Percentiles rank a stretch among this genome's conserved stretches.
Conservation (phyloP, 257 asterid species). For the Euphrasia confusa region DNA sequence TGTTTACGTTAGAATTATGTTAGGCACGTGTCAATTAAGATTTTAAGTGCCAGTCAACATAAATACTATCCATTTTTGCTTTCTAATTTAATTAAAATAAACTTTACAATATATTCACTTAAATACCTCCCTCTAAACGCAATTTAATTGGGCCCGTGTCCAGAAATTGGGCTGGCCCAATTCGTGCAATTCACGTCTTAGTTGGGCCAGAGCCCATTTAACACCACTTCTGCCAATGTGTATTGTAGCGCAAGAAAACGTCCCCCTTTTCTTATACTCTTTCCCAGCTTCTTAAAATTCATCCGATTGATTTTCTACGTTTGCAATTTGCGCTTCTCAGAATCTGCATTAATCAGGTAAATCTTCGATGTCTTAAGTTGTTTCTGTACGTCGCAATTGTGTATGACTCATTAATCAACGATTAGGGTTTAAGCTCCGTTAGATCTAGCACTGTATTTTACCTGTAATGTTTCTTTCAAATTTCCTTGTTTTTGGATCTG, state of each 20-base stretch:
- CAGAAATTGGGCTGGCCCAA: background rate
- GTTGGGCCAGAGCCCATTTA: slow-evolving; percentile 10
- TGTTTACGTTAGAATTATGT: too few relatives aligned
- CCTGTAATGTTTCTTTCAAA: background rate
- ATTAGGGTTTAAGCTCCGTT: slow-evolving; percentile 16
- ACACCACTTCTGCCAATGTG: background rate
- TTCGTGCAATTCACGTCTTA: background rate
- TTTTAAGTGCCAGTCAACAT: too few relatives aligned
- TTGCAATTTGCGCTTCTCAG: slow-evolving; percentile 13
- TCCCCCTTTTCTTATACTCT: slow-evolving; percentile 3
- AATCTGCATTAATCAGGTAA: slow-evolving; percentile 25
- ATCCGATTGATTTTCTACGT: slow-evolving; percentile 9
- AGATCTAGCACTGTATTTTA: slow-evolving; percentile 12
- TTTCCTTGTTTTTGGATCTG: too few relatives aligned
- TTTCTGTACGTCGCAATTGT: background rate
- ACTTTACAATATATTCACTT: too few relatives aligned
- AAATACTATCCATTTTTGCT: too few relatives aligned
- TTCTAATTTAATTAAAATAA: too few relatives aligned
- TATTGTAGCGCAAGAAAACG: slow-evolving; percentile 35
- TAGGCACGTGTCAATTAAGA: too few relatives aligned
- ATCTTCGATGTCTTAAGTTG: background rate
- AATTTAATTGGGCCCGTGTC: too few relatives aligned
- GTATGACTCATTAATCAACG: background rate
- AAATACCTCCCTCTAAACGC: too few relatives aligned
- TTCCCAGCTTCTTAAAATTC: background rate